Base-by-base conservation (phyloP, 2,329 filamentous ascomycete species). In the Alternaria dauci region DNA sequence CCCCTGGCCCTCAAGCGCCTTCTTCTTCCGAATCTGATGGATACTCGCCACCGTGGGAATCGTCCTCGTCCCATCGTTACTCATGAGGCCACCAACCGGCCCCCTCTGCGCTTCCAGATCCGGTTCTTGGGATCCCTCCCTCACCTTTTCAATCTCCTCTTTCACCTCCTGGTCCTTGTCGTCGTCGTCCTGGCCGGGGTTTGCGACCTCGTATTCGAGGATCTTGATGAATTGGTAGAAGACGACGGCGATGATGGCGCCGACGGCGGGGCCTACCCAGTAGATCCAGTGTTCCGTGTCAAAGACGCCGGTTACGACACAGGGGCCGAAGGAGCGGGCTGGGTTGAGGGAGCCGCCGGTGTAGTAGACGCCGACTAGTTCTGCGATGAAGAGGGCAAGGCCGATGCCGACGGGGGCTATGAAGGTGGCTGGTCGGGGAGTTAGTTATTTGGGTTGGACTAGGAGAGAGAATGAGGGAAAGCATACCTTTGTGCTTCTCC, bases 401-500 rank as follows among this genome's bases (percentile, higher is more conserved):
- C 91, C 91, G 69, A 93, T 91, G 12, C 88, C 89, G 4, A 93
- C 80, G 0, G 90, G 90, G 0, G 90, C 90, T 3, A 92, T 79
- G 71, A 86, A 91, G 0, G 90, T 92, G 4, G 87, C 87, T 70
- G 41, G 18, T 12, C 34, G 18, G 6, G 38, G 26, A 32, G 39
- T 66, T 48, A 63, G 55, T 16, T 8, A 39, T 8, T 39, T 39
- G n/a, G 36, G n/a, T 39, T 39, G 43, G 39, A 11, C 12, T 11
- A 25, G 5, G 9, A 8, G 2, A 12, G 26, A 9, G 30, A 9
- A 12, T 16, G 20, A 23, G 8, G 47, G 47, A 14, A 4, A 2
- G 62, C 61, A 41, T 66, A 75, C 72, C 72, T 65, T 88, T 87
- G 71, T 92, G 89, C 80, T 93, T 92, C 75, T 92, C 89, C 25